Evolutionary conservation across 495 filamentous ascomycete genomes (phyloP).

Genomic region (Tetracladium marchalianum): DNA sequence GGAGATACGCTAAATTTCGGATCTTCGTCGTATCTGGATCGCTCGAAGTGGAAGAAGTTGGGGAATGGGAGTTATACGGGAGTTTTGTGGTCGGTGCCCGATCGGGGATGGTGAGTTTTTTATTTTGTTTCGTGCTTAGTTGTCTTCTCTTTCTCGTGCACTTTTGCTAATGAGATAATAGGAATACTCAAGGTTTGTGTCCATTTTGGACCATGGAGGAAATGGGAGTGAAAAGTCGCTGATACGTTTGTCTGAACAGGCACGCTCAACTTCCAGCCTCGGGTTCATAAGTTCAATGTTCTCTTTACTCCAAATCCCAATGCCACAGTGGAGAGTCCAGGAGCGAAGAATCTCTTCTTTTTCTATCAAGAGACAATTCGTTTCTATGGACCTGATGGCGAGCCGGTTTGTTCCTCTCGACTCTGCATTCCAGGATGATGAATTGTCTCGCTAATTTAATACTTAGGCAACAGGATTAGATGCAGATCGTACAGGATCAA

Average conservation of each 20-base stretch:
- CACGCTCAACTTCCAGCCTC: slow-evolving; percentile 62
- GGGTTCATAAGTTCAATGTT: slow-evolving; percentile 64
- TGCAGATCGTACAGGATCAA: slow-evolving; percentile 42
- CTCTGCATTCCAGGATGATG: no score
- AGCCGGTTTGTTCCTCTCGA: slow-evolving; percentile 23
- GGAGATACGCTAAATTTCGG: slow-evolving; percentile 67
- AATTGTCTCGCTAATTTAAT: no score
- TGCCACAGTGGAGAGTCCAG: slow-evolving; percentile 44
- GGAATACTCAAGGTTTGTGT: slow-evolving; percentile 39
- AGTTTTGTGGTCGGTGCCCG: slow-evolving; percentile 55
- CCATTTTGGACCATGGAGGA: no score
- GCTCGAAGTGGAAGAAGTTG: slow-evolving; percentile 48
- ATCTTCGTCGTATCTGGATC: slow-evolving; percentile 49
- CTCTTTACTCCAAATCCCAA: slow-evolving; percentile 40
- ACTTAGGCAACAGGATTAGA: slow-evolving; percentile 50
- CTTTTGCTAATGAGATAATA: no score
- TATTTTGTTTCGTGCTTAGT: no score
- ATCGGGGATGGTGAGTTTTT: slow-evolving; percentile 51
- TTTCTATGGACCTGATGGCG: slow-evolving; percentile 55
- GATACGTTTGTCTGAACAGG: slow-evolving; percentile 15
- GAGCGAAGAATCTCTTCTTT: slow-evolving; percentile 54
- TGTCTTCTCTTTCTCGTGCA: no score
- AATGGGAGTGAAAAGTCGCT: no score
- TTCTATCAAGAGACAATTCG: slow-evolving; percentile 59
- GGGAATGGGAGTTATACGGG: slow-evolving; percentile 48